Conservation (phyloP, 2,329 filamentous ascomycete species). For the Lizonia empirigonia region DNA sequence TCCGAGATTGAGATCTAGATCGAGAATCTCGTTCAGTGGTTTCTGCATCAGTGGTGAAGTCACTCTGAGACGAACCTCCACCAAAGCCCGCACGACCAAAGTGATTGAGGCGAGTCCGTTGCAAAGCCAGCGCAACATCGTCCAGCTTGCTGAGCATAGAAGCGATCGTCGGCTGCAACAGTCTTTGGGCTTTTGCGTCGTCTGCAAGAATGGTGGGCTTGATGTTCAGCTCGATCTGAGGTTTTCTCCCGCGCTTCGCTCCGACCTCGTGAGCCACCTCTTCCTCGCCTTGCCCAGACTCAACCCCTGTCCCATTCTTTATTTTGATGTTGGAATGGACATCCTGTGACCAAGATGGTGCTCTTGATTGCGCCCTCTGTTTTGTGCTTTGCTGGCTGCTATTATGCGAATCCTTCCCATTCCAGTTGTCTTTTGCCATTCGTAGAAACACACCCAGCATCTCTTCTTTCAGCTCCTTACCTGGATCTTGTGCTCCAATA, state of each 20-base stretch:
- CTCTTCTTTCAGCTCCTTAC: conserved; percentile 70
- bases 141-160: conserved; percentile 75
- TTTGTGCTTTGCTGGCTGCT: conserved; percentile 16
- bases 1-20: conserved; percentile 23
- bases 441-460: conserved; percentile 70
- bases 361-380: neutral
- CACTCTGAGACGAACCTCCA: conserved; percentile 40
- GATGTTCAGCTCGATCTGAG: conserved; percentile 7
- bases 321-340: conserved; percentile 13
- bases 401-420: conserved; percentile 47
- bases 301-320: conserved; percentile 8
- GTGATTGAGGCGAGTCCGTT: conserved; percentile 66
- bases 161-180: conserved; percentile 72
- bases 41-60: conserved; percentile 36
- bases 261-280: neutral
- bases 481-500: conserved; percentile 55
- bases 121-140: conserved; percentile 70
- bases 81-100: conserved; percentile 26
- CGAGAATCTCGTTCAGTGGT: conserved; percentile 21
- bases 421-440: conserved; percentile 67
- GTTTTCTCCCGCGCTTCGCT: conserved; percentile 19
- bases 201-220: conserved; percentile 68
- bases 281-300: neutral
- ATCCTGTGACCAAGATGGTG: conserved; percentile 23
- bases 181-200: conserved; percentile 67